phyloP scores from a whole-genome alignment of 768 basidiomycete species.

The Coprinopsis strossmayeri region DNA sequence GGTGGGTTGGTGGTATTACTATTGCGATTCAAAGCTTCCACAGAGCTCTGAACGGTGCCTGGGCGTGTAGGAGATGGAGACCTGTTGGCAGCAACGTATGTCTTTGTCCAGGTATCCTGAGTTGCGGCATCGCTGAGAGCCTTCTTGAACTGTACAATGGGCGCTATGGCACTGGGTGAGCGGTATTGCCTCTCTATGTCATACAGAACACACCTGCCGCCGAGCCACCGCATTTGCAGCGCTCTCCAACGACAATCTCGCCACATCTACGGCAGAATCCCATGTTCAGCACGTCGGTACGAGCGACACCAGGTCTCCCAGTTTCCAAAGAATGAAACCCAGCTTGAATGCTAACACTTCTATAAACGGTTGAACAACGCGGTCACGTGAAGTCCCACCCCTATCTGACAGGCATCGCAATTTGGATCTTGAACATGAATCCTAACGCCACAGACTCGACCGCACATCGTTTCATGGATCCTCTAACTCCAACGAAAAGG shows the following conservation, averaged over 20 bases:
- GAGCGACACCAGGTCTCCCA: too few species aligned
- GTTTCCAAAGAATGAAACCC: too few species aligned
- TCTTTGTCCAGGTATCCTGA: slow-evolving; percentile 75
- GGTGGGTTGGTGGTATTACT: slow-evolving; percentile 10
- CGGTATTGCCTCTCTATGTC: background rate
- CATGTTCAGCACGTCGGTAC: slow-evolving; percentile 35
- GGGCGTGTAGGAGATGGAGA: slow-evolving; percentile 34
- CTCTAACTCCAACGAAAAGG: too few species aligned
- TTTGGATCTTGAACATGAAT: too few species aligned
- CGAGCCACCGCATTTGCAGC: slow-evolving; percentile 76
- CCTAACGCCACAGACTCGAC: too few species aligned
- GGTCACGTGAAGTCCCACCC: slow-evolving; percentile 3
- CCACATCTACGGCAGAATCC: slow-evolving; percentile 85
- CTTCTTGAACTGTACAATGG: slow-evolving; percentile 62
- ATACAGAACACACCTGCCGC: slow-evolving; percentile 55
- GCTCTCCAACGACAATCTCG: slow-evolving; percentile 64
- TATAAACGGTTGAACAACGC: background rate
- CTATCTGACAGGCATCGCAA: background rate
- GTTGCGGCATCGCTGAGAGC: slow-evolving; percentile 30
- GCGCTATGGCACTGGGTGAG: slow-evolving; percentile 35
- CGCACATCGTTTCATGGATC: too few species aligned
- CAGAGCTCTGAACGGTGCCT: slow-evolving; percentile 16
- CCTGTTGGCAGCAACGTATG: slow-evolving; percentile 55
- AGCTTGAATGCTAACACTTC: background rate
- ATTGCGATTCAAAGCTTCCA: slow-evolving; percentile 13